Base-by-base conservation (phyloP, 345 rosid genomes). In the Camelina sativa region DNA sequence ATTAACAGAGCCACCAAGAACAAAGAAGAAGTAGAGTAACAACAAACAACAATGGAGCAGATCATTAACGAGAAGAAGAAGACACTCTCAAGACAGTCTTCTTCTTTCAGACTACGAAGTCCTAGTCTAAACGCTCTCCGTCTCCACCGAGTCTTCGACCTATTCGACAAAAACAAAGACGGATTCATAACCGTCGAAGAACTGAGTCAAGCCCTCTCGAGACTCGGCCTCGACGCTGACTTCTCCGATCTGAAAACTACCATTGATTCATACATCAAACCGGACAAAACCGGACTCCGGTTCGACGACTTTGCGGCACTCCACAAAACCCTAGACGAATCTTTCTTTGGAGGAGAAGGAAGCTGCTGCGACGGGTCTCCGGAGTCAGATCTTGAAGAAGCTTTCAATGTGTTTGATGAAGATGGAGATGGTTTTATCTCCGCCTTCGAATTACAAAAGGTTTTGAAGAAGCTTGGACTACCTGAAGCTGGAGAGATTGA, bases 391-490 rank as follows among this genome's bases (percentile, higher is more conserved):
- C 73, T 94, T 46, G 65, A 85, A 44, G 98, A 89, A 82, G 97
- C 98, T 17, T 94, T 94, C 65, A 94, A 94, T 79, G 98, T 94
- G 72, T 90, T 94, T 60, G 98, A 94, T 17, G 96, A 82, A 76
- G 88, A 91, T 9, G 95, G 97, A 0, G 98, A 94, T 54, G 96
- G 98, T 0, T 91, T 79, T 81, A 94, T 90, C 51, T 94, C 97
- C 0, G 96, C 96, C 7, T 62, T 43, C 15, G 97, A 93, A 60
- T 75, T 93, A 73, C 98, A 93, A 25, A 85, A 58, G 41, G 98
- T 93, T 19, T 53, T 93, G 80, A 73, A 75, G 72, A 91, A 93
- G 79, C 78, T 93, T 13, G 97, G 97, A 2, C 67, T 93, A 58
- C 70, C 86, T 5, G 90, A 93, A 67, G 96, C 84, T 38, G 80